A percentile compares a stretch with the other conserved stretches of the same genome.
Evolutionary conservation across 176 grass and related monocot species (phyloP).

Genomic region (Panicum miliaceum): DNA sequence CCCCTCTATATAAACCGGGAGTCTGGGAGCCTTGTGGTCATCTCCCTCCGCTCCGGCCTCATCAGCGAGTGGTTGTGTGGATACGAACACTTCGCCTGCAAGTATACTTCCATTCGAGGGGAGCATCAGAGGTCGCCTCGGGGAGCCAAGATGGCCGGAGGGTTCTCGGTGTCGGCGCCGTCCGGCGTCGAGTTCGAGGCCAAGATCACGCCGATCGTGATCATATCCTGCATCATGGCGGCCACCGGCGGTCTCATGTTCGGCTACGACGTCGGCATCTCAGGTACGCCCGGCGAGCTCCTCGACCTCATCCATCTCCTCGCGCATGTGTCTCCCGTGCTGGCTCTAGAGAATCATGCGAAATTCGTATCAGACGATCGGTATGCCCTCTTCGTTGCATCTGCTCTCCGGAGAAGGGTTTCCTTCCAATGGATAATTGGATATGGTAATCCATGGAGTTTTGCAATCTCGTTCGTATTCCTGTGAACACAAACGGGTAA

Average conservation of each 20-base stretch:
- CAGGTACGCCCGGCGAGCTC: conserved; percentile 50
- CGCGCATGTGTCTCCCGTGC: not conserved
- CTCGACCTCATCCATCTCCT: not conserved
- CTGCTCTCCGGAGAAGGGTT: too few species aligned
- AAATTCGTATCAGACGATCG: not conserved
- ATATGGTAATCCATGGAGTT: not conserved
- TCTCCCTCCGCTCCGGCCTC: not conserved
- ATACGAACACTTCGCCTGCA: not conserved
- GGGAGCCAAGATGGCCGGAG: conserved; percentile 64
- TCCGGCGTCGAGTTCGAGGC: conserved; percentile 75
- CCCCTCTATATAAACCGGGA: conserved; percentile 25
- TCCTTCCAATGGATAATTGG: not conserved
- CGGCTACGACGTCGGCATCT: conserved; percentile 91
- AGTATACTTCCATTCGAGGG: not conserved
- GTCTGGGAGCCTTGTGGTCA: not conserved
- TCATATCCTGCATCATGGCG: conserved; percentile 96
- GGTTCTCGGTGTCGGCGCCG: conserved; percentile 71
- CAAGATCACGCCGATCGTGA: conserved; percentile 88
- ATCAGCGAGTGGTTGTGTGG: not conserved
- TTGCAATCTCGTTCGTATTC: not conserved
- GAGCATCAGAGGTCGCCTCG: not conserved
- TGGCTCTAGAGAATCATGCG: not conserved
- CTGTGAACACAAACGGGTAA: not conserved
- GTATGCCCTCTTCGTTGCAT: not conserved
- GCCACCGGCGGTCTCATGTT: conserved; percentile 95